Conservation (phyloP, 148 eudicot species). For the Nepenthes mirabilis region DNA sequence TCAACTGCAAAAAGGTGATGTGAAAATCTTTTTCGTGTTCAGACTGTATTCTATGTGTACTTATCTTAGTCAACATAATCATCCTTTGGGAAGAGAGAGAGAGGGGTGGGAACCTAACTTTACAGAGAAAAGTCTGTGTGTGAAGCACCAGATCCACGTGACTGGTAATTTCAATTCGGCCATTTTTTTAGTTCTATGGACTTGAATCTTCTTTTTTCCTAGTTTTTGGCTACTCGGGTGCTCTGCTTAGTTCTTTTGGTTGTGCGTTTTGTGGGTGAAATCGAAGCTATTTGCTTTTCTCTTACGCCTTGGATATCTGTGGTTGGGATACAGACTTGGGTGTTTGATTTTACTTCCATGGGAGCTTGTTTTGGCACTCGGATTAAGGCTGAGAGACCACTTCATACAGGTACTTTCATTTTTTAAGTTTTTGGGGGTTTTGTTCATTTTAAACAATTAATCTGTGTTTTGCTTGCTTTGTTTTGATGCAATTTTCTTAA, state of each 20-base stretch:
- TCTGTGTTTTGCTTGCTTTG: too few relatives aligned
- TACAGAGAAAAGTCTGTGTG: slow-evolving; percentile 1
- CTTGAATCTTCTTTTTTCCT: background rate
- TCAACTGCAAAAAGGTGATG: background rate
- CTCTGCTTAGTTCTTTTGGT: background rate
- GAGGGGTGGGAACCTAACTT: slow-evolving; percentile 4
- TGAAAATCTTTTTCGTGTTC: background rate
- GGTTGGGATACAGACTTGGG: background rate
- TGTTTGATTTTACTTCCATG: slow-evolving; percentile 2
- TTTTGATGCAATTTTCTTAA: too few relatives aligned
- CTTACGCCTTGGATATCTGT: background rate
- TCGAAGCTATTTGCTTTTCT: background rate
- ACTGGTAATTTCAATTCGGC: background rate
- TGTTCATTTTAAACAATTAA: background rate
- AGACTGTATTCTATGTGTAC: background rate
- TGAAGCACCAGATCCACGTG: slow-evolving; percentile 9
- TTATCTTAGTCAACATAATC: background rate
- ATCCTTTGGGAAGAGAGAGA: background rate
- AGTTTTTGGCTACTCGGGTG: background rate
- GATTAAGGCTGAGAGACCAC: slow-evolving; percentile 11
- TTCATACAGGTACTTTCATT: slow-evolving; percentile 2
- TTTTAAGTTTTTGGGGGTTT: background rate
- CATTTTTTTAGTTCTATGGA: slow-evolving; percentile 3
- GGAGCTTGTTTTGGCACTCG: slow-evolving; percentile 10
- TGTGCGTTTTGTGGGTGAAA: slow-evolving; percentile 1